Percentiles rank a stretch among this genome's conserved stretches.
Conservation (phyloP, 495 filamentous ascomycete genomes). For the Hyaloscypha bicolor region DNA sequence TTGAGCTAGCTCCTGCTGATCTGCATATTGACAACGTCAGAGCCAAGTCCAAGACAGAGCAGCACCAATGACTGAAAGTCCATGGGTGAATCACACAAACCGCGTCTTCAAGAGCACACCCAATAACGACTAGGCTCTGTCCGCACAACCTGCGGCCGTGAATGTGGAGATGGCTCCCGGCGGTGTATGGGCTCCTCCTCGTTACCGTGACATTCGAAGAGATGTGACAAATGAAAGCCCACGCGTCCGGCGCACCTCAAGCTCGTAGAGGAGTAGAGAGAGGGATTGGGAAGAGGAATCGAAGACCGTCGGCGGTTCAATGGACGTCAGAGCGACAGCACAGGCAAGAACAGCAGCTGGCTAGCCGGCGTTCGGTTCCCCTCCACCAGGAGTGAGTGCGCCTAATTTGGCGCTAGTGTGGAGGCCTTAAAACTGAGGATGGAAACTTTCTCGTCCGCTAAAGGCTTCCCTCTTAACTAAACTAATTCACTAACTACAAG, state of each 20-base stretch:
- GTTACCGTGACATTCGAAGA: slow-evolving; percentile 13
- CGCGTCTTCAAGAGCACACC: slow-evolving; percentile 1
- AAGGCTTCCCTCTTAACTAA: background rate
- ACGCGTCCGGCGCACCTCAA: slow-evolving; percentile 16
- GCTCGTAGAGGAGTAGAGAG: slow-evolving; percentile 2
- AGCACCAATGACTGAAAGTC: background rate
- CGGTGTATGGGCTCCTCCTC: slow-evolving; percentile 21
- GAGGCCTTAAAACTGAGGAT: background rate
- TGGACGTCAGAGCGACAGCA: slow-evolving; percentile 10
- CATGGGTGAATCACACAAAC: slow-evolving; percentile 6
- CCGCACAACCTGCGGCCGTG: background rate
- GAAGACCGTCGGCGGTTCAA: slow-evolving; percentile 20
- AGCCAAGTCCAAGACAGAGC: background rate
- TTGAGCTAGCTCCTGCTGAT: slow-evolving; percentile 2
- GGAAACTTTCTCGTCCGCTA: background rate
- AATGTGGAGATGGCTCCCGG: slow-evolving; percentile 1
- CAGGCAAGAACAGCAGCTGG: background rate
- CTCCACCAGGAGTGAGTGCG: slow-evolving; percentile 9
- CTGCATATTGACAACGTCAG: slow-evolving; percentile 4
- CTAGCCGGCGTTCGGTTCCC: background rate
- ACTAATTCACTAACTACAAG: no score
- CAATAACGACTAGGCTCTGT: slow-evolving; percentile 15
- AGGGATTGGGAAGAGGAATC: background rate
- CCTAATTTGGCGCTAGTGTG: slow-evolving; percentile 3
- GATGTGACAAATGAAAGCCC: slow-evolving; percentile 20